A percentile compares a stretch with the other conserved stretches of the same genome.
Conservation (phyloP, 441 rosid genomes). For the Pelargonium australe region DNA sequence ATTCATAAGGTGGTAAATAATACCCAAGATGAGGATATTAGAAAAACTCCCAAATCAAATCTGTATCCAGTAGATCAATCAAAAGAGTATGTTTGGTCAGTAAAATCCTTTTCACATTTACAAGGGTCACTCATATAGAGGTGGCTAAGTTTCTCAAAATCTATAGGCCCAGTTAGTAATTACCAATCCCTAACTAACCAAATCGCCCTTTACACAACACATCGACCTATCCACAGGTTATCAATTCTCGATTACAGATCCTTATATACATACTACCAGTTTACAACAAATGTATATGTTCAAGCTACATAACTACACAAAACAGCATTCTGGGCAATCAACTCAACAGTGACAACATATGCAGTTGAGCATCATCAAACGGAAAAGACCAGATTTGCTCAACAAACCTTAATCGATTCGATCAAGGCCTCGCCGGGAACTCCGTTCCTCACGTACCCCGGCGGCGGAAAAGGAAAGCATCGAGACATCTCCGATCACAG, state of each 20-base stretch:
- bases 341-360: constrained; percentile 11
- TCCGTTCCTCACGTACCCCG: constrained; percentile 32
- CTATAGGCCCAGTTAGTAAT: too few relatives aligned
- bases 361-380: constrained; percentile 33
- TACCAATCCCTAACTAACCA: neutral
- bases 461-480: constrained; percentile 52
- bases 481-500: constrained; percentile 43
- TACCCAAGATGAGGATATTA: too few relatives aligned
- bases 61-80: too few relatives aligned
- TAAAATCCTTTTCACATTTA: too few relatives aligned
- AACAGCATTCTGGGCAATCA: neutral
- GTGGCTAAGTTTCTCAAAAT: too few relatives aligned
- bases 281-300: neutral
- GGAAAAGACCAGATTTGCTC: constrained; percentile 38
- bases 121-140: too few relatives aligned
- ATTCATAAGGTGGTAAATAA: too few relatives aligned
- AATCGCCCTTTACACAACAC: neutral
- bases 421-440: constrained; percentile 39
- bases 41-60: too few relatives aligned
- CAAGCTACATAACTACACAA: constrained; percentile 5
- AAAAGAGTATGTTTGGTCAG: too few relatives aligned
- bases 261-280: neutral
- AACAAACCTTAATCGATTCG: constrained; percentile 72
- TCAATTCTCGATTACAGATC: neutral
- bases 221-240: neutral